Base-by-base conservation (phyloP, 1,284 basidiomycete genomes). In the Ustilago tritici region DNA sequence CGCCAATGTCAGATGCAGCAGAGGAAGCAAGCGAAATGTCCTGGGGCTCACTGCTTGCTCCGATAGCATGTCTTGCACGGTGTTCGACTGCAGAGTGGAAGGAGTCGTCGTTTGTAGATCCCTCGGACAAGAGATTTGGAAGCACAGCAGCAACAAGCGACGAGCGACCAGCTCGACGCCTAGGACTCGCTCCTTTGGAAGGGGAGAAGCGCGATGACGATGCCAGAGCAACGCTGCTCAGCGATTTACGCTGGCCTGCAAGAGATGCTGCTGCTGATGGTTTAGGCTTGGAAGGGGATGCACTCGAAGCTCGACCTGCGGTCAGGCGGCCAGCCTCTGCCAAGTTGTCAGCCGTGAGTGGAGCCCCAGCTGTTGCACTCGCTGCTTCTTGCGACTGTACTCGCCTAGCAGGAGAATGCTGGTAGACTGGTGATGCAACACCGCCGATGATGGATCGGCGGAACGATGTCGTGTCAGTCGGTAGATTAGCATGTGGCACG, bases 391-490 rank as follows among this genome's bases (percentile, higher is more conserved):
- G 65, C 41, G 57, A 31, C 49, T 70, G 70, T 0, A 76, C 63
- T 2, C 82, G 74, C 19, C 70, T 63, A 1, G 82, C 76, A 7
- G 82, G 80, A 14, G 82, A 82, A 49, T 78, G 74, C 49, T 68
- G 54, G 61, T 81, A 82, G 12, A 56, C 49, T 10, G 81, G 72
- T 43, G 82, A 78, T 11, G 76, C 70, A 10, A 82, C 59, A 31
- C 74, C 80, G 32, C 80, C 81, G 5, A 79, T 78, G 61, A 83
- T 77, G 65, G 82, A 82, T 53, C 72, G 76, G 12, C 80, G 71
- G 76, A 82, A 82, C 11, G 78, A 71, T 43, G 67, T 78, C 4
- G 61, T 49, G 54, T 74, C 64, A 43, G 59, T 57, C 6, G 67
- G 61, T 12, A 61, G 17, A 32, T 35, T 59, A 2, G 57, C 43